phyloP scores from a whole-genome alignment of 352 stramenopile genomes.

The Globisporangium rhizosaccharum region DNA sequence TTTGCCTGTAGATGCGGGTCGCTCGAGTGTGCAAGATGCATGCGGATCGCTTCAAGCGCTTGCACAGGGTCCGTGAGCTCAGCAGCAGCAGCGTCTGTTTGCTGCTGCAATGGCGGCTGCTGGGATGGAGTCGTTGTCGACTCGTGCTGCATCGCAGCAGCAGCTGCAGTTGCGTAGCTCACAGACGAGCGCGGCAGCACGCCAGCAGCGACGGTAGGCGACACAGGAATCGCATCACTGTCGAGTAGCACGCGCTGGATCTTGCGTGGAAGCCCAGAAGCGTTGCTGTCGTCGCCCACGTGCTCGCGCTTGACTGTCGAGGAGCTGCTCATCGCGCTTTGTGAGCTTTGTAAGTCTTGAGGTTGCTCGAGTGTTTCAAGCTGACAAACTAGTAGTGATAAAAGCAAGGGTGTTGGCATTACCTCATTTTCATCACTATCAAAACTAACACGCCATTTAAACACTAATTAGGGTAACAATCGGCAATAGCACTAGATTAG shows the following conservation, averaged over 20 bases:
- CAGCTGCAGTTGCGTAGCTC: background rate
- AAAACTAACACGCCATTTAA: too few relatives aligned
- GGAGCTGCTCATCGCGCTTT: background rate
- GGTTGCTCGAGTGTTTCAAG: too few relatives aligned
- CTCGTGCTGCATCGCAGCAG: background rate
- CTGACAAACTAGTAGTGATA: too few relatives aligned
- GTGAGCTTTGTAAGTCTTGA: background rate
- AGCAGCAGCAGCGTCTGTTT: background rate
- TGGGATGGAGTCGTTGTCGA: background rate
- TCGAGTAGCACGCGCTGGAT: conserved; percentile 5
- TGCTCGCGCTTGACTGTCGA: conserved; percentile 6
- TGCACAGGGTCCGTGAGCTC: conserved; percentile 16
- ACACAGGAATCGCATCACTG: conserved; percentile 1
- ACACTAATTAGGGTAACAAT: too few relatives aligned
- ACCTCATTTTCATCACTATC: too few relatives aligned
- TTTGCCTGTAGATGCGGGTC: conserved; percentile 61
- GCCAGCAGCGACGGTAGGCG: conserved; percentile 10
- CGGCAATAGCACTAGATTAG: too few relatives aligned
- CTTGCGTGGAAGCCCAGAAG: conserved; percentile 1
- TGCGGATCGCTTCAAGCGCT: conserved; percentile 31
- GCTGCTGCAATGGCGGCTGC: too few relatives aligned
- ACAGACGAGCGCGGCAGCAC: conserved; percentile 7
- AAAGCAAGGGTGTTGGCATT: too few relatives aligned
- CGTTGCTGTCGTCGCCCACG: background rate
- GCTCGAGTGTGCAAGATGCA: conserved; percentile 27